Evolutionary conservation across 2,329 filamentous ascomycete species (phyloP), one percentile per base, ranked within the genome.

Genomic region (Pseudopithomyces chartarum): DNA sequence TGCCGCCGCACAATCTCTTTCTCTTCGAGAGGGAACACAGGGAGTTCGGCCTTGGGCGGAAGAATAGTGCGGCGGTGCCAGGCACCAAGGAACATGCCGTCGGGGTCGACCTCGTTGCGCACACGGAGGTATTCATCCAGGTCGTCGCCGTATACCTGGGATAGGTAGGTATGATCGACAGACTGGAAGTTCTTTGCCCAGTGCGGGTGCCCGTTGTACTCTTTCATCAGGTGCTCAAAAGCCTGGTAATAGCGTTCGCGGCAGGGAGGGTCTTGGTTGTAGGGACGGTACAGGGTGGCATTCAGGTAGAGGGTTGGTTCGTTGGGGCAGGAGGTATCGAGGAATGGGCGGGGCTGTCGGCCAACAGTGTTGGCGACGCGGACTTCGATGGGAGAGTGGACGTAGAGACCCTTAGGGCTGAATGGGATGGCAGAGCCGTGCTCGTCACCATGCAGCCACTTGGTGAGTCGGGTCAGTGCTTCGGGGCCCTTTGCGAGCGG

Each of bases 381-480:
- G n/a, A 97, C 92, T 79, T 97, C 92, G 61, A 97, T 86, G 0
- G 92, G 92, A n/a, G 90, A 90, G 71, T 97, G 92, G 2, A 96
- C 90, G 76, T 89, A 96, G 13, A 96, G 76, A 0, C 87, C 90
- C 32, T 89, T 84, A n/a, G 87, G 84, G n/a, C 86, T 87, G 77
- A 93, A 92, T 0, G 92, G 92, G 61, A 97, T 95, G 40, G 82
- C 80, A 61, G 89, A 87, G 38, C 80, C 80, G 7, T 85, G 83
- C 73, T 88, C 87, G 79, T 95, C 90, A 17, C 85, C 84, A 49
- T 90, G 89, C 52, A 99, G 82, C 95, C 95, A 99, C 46, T 90
- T 89, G 38, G 89, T 90, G 12, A 99, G 83, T 10, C 95, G 87
- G 32, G 81, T 84, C 42, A 99, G 85, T 7, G 92, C 93, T 76